Evolutionary conservation across 352 stramenopile genomes (phyloP), one percentile per base, ranked within the genome.

Genomic region (Globisporangium spinosum): DNA sequence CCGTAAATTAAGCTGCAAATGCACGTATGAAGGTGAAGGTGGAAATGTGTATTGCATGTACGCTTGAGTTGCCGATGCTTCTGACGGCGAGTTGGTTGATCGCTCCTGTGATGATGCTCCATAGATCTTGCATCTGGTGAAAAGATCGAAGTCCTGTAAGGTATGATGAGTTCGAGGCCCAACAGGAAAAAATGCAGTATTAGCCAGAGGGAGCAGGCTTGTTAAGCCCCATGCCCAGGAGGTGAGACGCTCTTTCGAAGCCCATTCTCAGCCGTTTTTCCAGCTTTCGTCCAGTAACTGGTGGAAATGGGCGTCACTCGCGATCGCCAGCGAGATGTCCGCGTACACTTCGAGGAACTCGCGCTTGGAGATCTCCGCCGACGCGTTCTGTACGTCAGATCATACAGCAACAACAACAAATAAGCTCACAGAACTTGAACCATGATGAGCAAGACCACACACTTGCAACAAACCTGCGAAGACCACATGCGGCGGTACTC

Each of bases 291-390:
- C 72, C 4, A 94, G 71, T 38, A 94, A 69, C 56, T 90, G 80
- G 38, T 80, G 70, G 51, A 94, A 90, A 61, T 90, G 82, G 7
- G 35, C 71, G 57, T 94, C 87, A 43, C 77, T 78, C 1, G 70
- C 75, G 29, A 94, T 58, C n/a, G 77, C 81, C 35, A 75, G 74
- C 13, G 87, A 88, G 8, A 94, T 77, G 64, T 94, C 83, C 6
- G 70, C 66, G 76, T 94, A 94, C 29, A 92, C 79, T 8, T 93
- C 82, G 9, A 87, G 43, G 62, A 94, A 94, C 53, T 90, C 77
- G 40, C 71, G 74, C 7, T 60, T 69, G 2, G 81, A 82, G 57
- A 93, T 68, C 29, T 87, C 73, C 8, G 70, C 58, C 12, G 60
- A 53, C 38, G 40, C 15, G 17, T 49, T 49, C 40, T 49, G 40